Conservation (phyloP, 129 eudicot genomes). For the Flaveria sonorensis region DNA sequence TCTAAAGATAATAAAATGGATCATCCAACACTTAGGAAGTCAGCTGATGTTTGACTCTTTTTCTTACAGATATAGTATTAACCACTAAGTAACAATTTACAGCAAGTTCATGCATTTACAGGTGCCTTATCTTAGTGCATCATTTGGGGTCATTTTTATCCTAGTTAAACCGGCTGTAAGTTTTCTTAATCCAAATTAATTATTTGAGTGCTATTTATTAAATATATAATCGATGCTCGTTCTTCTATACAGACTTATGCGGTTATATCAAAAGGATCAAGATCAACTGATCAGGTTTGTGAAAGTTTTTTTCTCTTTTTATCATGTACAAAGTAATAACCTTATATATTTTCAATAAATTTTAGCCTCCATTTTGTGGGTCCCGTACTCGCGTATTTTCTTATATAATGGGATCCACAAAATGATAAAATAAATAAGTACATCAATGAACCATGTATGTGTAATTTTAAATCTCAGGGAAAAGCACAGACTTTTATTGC, state of each 20-base stretch:
- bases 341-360: neutral
- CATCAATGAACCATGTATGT: neutral
- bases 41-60: conserved; percentile 3
- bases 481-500: conserved; percentile 92
- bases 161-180: conserved; percentile 90
- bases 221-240: neutral
- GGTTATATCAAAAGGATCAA: conserved; percentile 83
- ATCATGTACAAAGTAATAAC: neutral
- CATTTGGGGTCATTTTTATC: conserved; percentile 82
- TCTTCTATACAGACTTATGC: conserved; percentile 75
- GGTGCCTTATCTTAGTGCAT: conserved; percentile 93
- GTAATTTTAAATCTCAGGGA: conserved; percentile 52
- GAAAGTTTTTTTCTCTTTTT: neutral
- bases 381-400: neutral
- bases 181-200: conserved; percentile 4
- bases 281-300: conserved; percentile 81
- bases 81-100: neutral
- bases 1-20: neutral
- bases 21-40: neutral
- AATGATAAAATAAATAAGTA: neutral
- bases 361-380: neutral
- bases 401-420: conserved; percentile 3
- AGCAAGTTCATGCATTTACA: conserved; percentile 30
- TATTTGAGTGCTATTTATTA: neutral
- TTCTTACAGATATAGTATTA: neutral